A percentile compares a stretch with the other conserved stretches of the same genome.
Evolutionary conservation across 306 rosid genomes (phyloP).

Genomic region (Trichosanthes cucumerina): DNA sequence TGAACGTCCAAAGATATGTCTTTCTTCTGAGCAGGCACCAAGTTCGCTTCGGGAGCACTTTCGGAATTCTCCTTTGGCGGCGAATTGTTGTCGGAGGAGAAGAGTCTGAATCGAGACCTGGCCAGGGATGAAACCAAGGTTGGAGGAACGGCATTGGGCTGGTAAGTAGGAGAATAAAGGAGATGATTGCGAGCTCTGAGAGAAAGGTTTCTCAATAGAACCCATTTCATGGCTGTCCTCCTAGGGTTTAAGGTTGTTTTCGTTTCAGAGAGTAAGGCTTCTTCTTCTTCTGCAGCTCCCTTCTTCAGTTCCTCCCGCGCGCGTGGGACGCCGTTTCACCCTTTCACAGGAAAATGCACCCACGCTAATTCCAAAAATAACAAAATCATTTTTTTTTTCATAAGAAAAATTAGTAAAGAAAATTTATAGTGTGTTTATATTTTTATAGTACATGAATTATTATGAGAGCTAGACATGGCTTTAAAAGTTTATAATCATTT

Average conservation of each 20-base stretch:
- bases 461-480: too few relatives aligned
- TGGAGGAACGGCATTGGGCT: background rate
- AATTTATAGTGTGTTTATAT: too few relatives aligned
- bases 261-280: background rate
- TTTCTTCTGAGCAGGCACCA: background rate
- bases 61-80: background rate
- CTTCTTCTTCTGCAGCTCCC: background rate
- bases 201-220: constrained; percentile 28
- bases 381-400: too few relatives aligned
- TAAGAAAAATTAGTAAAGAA: too few relatives aligned
- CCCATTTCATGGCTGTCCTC: constrained; percentile 24
- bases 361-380: background rate
- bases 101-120: constrained; percentile 29
- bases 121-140: constrained; percentile 16
- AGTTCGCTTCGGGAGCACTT: background rate
- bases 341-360: background rate
- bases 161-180: constrained; percentile 8
- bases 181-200: constrained; percentile 28
- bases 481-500: too few relatives aligned
- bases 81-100: constrained; percentile 26
- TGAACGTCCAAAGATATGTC: background rate
- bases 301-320: background rate
- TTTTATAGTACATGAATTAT: too few relatives aligned
- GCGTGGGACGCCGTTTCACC: background rate
- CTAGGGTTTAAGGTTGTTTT: constrained; percentile 11